Base-by-base conservation (phyloP, 2,329 filamentous ascomycete species). In the Cordyceps farinosa region DNA sequence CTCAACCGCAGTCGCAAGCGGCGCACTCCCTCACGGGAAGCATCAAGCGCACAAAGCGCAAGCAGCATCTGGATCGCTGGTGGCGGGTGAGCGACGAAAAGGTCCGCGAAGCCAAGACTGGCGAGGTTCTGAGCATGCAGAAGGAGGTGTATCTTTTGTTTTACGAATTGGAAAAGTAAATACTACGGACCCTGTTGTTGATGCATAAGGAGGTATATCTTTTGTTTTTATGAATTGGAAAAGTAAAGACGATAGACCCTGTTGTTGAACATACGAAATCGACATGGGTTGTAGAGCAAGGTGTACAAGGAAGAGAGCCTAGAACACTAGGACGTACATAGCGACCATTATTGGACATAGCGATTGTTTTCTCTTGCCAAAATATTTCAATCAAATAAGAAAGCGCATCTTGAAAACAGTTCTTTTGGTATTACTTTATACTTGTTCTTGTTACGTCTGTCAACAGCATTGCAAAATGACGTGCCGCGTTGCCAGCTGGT, bases 11-110 rank as follows among this genome's bases (percentile, higher is more conserved):
- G 17, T 15, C 47, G 36, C 57, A 60, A 30, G 22, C 47, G 2
- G 64, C 70, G 30, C 58, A 66, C 61, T 63, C 17, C 40, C 61
- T 30, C 51, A 66, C 32, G 66, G 68, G 56, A 48, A 60, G 47
- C 22, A 73, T 69, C 47, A 67, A 73, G 59, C 40, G 50, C 15
- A 74, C 69, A 11, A 81, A 78, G 61, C 74, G 82, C 42, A 84
- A 85, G 71, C 57, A 69, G 29, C 76, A 79, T 13, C 84, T 83
- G 51, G 89, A 96, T 71, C 87, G 76, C 67, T 99, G 95, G 95
- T 99, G 95, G 95, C 87, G 95, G 42, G 96, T 99, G 68, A 97
- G 93, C 67, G 95, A 99, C 74, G 95, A 99, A 68, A 97, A 96
- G 76, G 87, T 98, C 70, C 95, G 94, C 73, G 94, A 98, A 76